Percentiles rank a stretch among this genome's conserved stretches.
Conservation (phyloP, 257 asterid species). For the Plantago major region DNA sequence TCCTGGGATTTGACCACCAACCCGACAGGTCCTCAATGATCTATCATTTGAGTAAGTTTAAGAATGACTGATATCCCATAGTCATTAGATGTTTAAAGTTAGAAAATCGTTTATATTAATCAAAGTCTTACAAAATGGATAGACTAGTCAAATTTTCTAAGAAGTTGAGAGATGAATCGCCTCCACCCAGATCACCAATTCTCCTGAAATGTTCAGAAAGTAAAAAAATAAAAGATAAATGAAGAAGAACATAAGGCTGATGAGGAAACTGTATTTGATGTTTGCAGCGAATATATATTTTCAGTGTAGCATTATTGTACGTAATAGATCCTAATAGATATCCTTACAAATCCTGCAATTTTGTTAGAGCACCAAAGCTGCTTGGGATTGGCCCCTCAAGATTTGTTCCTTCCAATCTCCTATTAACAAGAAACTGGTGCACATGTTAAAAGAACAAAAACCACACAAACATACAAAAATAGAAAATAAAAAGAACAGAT, state of each 20-base stretch:
- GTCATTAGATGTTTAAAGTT: constrained; percentile 6
- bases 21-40: constrained; percentile 54
- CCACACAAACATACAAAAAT: background rate
- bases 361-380: constrained; percentile 45
- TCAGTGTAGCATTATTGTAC: too few species aligned
- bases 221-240: background rate
- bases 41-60: constrained; percentile 24
- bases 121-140: constrained; percentile 47
- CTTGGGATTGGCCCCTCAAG: constrained; percentile 61
- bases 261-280: background rate
- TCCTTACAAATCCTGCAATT: constrained; percentile 52
- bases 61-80: constrained; percentile 1
- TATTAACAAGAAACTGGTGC: constrained; percentile 20
- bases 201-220: constrained; percentile 30
- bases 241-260: background rate
- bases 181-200: constrained; percentile 44
- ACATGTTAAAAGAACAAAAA: background rate
- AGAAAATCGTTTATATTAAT: background rate
- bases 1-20: constrained; percentile 45
- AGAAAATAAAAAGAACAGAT: too few species aligned
- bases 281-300: background rate
- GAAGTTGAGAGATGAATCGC: constrained; percentile 46
- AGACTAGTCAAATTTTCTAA: constrained; percentile 43
- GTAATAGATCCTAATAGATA: background rate
- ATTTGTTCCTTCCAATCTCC: constrained; percentile 60